Percentiles rank a stretch among this genome's conserved stretches.
These are phyloP conservation scores for Prunus fruticosa DNA, from an alignment of 306 rosid species.

Conservation along the genomic window DNA sequence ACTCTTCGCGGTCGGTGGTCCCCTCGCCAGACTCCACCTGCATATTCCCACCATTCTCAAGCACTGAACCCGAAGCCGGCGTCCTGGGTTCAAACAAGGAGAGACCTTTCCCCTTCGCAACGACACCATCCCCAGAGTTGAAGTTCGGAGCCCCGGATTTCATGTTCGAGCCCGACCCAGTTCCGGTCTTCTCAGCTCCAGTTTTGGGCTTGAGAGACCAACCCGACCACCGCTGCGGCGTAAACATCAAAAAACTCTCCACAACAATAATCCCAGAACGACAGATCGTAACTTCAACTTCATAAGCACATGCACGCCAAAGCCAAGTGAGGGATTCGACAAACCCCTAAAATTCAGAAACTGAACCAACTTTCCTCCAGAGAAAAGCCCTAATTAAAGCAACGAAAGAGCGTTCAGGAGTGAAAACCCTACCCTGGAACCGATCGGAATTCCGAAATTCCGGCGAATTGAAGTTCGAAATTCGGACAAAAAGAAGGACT, in stretches of 20 bases:
- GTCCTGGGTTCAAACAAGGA: slow-evolving; percentile 39
- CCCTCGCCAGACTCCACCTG: slow-evolving; percentile 41
- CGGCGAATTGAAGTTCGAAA: neutral
- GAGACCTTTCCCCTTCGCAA: slow-evolving; percentile 50
- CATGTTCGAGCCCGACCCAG: slow-evolving; percentile 45
- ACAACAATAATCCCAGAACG: slow-evolving; percentile 20
- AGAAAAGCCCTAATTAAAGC: slow-evolving; percentile 9
- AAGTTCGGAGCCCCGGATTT: slow-evolving; percentile 28
- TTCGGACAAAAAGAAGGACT: neutral
- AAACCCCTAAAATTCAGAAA: slow-evolving; percentile 15
- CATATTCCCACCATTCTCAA: slow-evolving; percentile 57
- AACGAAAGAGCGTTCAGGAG: neutral
- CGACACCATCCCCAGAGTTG: slow-evolving; percentile 42
- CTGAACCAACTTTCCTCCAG: neutral
- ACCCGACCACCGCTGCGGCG: slow-evolving; percentile 71
- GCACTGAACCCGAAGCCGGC: slow-evolving; percentile 34
- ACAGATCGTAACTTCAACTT: slow-evolving; percentile 40
- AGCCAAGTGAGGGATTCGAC: neutral
- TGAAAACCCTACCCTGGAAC: slow-evolving; percentile 13
- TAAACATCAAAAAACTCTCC: slow-evolving; percentile 53
- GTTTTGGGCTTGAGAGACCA: slow-evolving; percentile 60
- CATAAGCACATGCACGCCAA: slow-evolving; percentile 26
- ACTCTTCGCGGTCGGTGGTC: slow-evolving; percentile 37
- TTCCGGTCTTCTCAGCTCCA: slow-evolving; percentile 39
- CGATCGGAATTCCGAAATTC: slow-evolving; percentile 12